A percentile compares a stretch with the other conserved stretches of the same genome.
These are phyloP conservation scores for Trichoderma gamsii DNA, from an alignment of 495 filamentous ascomycete genomes.

Conservation along the genomic window DNA sequence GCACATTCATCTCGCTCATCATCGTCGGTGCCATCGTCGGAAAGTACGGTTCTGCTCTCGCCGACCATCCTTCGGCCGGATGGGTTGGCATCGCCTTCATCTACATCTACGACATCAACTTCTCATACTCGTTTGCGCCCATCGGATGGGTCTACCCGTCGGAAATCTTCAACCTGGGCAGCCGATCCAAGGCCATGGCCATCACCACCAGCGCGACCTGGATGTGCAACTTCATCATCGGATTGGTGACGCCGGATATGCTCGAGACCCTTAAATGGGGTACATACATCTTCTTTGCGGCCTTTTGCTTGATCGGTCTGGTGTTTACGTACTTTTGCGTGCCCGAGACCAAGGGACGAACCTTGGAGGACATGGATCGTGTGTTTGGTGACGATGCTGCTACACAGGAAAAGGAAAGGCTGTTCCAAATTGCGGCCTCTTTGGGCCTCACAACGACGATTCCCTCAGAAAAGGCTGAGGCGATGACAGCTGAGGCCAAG, in stretches of 20 bases:
- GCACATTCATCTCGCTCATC: constrained; percentile 37
- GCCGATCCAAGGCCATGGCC: constrained; percentile 51
- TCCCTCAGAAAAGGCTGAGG: constrained; percentile 26
- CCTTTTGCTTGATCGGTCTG: constrained; percentile 20
- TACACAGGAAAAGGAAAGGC: constrained; percentile 22
- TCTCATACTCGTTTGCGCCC: constrained; percentile 40
- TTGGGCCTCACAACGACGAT: constrained; percentile 25
- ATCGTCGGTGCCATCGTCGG: constrained; percentile 53
- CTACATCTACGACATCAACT: constrained; percentile 57
- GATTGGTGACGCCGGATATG: constrained; percentile 56
- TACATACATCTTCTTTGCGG: constrained; percentile 63
- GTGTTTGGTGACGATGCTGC: constrained; percentile 26
- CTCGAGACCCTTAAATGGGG: constrained; percentile 51
- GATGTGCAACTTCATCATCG: constrained; percentile 53
- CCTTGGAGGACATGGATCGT: constrained; percentile 28
- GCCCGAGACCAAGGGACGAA: constrained; percentile 28
- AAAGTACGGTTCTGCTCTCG: constrained; percentile 41
- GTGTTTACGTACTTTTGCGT: constrained; percentile 26
- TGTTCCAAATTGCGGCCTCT: constrained; percentile 20
- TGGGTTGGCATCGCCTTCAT: constrained; percentile 57
- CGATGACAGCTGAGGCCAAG: constrained; percentile 16
- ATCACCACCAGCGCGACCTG: constrained; percentile 43
- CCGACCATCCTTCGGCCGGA: constrained; percentile 43
- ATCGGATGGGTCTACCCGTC: constrained; percentile 41
- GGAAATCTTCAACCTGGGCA: constrained; percentile 53